Base-by-base conservation (phyloP, 2,329 filamentous ascomycete genomes). In the Davidsoniella neocaledoniae region DNA sequence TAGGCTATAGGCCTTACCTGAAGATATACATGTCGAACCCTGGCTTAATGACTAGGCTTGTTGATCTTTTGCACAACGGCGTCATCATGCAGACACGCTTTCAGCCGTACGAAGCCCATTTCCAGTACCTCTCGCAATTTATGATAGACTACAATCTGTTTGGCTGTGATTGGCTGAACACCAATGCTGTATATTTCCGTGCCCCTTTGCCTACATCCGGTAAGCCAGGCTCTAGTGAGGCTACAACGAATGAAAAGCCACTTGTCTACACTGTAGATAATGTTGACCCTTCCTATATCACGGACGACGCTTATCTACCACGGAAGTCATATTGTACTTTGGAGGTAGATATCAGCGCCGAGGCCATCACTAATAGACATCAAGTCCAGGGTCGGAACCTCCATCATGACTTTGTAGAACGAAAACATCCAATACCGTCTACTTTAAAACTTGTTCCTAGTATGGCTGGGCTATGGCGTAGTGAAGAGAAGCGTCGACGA, bases 91-190 rank as follows among this genome's bases (percentile, higher is more conserved):
- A 85, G 60, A 76, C 75, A 53, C 73, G 76, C 21, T 82, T 98
- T 41, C 90, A 96, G 60, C 90, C 91, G 0, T 94, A 91, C 60
- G 91, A 98, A 65, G 87, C 85, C 16, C 93, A 98, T 62, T 64
- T 96, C 54, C 86, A 94, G 60, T 96, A 88, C 61, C 67, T 95
- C 7, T 72, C 91, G 8, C 93, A 98, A 64, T 98, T 93, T 76
- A 96, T 98, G 91, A 83, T 82, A 55, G 93, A 98, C 63, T 98
- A 93, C 69, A 98, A 95, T 61, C 69, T 98, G 56, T 96, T 94
- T 62, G 93, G 93, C 5, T 98, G 91, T 61, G 81, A 49, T 36
- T 52, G 50, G 50, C 16, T 52, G 10, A 93, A 90, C 58, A 78
- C 96, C 55, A 76, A 90, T 52, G 82, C 79, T 46, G 69, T 69